A percentile compares a stretch with the other conserved stretches of the same genome.
Conservation (phyloP, 345 rosid genomes). For the Acer saccharum region DNA sequence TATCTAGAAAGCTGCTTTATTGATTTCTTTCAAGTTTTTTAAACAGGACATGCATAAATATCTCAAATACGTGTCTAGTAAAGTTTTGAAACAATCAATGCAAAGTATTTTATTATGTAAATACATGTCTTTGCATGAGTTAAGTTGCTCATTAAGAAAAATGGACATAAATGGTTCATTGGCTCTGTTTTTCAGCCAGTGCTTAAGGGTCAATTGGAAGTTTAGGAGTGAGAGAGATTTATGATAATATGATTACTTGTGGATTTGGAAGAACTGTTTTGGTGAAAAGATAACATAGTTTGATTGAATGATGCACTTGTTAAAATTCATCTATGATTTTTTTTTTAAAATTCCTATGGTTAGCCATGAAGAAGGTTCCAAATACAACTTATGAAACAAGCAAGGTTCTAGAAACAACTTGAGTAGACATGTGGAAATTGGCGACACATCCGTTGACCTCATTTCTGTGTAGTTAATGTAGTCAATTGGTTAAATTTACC, state of each 20-base stretch:
- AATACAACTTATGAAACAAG: no score
- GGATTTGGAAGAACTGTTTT: background rate
- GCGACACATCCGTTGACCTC: background rate
- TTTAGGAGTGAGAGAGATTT: background rate
- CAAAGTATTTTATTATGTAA: no score
- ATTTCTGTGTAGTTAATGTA: no score
- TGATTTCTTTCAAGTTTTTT: no score
- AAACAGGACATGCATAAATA: no score
- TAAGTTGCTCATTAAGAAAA: background rate
- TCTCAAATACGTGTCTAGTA: no score
- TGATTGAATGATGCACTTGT: background rate
- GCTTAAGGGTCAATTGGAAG: background rate
- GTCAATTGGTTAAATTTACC: background rate
- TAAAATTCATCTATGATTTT: background rate
- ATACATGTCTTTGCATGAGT: no score
- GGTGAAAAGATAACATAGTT: background rate
- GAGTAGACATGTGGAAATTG: background rate
- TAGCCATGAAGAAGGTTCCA: no score
- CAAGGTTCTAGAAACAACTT: no score
- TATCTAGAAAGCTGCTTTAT: no score
- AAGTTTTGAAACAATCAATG: no score
- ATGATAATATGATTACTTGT: background rate
- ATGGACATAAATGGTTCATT: background rate
- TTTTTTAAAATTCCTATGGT: no score
- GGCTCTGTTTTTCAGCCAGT: background rate